Conservation (phyloP, 106 monocot genomes). For the Dioscorea alata region DNA sequence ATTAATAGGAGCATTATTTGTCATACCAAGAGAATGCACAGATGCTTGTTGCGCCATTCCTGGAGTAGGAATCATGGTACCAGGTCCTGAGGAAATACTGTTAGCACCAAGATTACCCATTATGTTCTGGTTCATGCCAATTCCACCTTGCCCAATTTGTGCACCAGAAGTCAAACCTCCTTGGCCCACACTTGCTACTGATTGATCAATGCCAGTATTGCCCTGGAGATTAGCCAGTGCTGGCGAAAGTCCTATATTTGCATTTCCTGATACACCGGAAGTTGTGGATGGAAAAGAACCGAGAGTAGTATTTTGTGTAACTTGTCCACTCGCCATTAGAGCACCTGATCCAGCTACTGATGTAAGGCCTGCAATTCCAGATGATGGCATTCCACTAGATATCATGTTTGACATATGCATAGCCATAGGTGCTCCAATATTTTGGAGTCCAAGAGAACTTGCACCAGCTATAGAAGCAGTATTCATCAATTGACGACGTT, state of each 20-base stretch:
- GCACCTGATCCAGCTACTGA: conserved; percentile 50
- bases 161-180: conserved; percentile 42
- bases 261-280: conserved; percentile 56
- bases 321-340: conserved; percentile 39
- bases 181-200: conserved; percentile 49
- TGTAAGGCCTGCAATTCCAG: conserved; percentile 49
- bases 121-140: conserved; percentile 52
- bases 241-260: conserved; percentile 63
- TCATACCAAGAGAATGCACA: conserved; percentile 48
- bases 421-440: conserved; percentile 62
- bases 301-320: conserved; percentile 57
- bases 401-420: conserved; percentile 95
- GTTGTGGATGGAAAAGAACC: conserved; percentile 58
- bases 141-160: conserved; percentile 82
- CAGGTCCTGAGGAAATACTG: conserved; percentile 61
- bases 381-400: conserved; percentile 73
- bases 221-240: conserved; percentile 55
- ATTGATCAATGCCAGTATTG: conserved; percentile 47
- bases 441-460: conserved; percentile 56
- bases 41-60: conserved; percentile 79
- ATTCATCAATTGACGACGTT: conserved; percentile 49
- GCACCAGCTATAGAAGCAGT: conserved; percentile 58
- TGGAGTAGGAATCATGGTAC: conserved; percentile 93
- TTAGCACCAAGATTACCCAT: conserved; percentile 49
- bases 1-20: conserved; percentile 50